Conservation (phyloP, 2,329 filamentous ascomycete species). For the Calycina herbarum region DNA sequence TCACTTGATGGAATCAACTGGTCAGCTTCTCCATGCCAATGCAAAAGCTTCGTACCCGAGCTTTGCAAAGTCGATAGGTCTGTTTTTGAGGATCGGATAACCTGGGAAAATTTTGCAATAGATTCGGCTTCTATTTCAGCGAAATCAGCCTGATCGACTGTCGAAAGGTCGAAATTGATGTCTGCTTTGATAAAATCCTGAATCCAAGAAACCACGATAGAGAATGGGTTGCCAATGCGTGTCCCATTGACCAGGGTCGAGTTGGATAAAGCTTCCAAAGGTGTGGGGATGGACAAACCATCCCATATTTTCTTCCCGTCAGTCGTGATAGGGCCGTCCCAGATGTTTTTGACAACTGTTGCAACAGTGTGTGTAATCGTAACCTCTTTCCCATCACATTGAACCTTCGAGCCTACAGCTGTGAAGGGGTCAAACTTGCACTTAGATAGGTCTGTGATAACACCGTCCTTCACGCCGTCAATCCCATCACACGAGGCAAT, state of each 20-base stretch:
- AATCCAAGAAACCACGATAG: background rate
- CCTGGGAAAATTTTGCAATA: background rate
- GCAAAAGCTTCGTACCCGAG: constrained; percentile 4
- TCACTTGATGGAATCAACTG: background rate
- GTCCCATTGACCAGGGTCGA: background rate
- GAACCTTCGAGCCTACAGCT: constrained; percentile 13
- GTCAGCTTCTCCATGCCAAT: constrained; percentile 8
- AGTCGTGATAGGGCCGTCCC: constrained; percentile 11
- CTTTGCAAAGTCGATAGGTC: constrained; percentile 9
- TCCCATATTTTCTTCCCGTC: constrained; percentile 15
- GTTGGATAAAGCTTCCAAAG: background rate
- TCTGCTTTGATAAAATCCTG: constrained; percentile 6
- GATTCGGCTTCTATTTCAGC: background rate
- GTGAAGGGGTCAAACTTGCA: constrained; percentile 23
- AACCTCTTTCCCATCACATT: constrained; percentile 17
- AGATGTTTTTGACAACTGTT: constrained; percentile 14
- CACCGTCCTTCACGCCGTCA: constrained; percentile 25
- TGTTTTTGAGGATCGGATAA: constrained; percentile 19
- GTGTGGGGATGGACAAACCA: constrained; percentile 9
- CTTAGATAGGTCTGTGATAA: constrained; percentile 15
- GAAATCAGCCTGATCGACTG: background rate
- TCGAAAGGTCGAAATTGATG: background rate
- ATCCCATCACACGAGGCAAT: constrained; percentile 21
- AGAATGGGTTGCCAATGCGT: constrained; percentile 3
- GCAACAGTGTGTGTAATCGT: constrained; percentile 15